phyloP scores from a whole-genome alignment of 495 filamentous ascomycete genomes.

The Talaromyces ruber region DNA sequence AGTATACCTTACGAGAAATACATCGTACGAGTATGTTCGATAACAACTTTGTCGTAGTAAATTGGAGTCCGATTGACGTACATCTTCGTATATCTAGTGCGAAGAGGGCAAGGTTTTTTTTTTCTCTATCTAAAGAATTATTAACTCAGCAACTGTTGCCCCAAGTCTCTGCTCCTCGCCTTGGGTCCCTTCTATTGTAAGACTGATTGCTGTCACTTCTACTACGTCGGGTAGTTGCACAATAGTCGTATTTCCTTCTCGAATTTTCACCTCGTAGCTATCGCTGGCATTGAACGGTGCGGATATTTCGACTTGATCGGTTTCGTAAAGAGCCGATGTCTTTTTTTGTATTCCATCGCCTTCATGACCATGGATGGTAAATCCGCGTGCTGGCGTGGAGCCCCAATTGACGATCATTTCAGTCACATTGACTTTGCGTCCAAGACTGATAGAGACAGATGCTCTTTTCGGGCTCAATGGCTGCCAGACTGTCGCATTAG shows the following conservation, averaged over 20 bases:
- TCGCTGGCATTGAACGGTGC: constrained; percentile 47
- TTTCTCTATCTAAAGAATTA: neutral
- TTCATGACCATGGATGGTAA: neutral
- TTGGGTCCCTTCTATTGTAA: neutral
- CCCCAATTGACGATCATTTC: constrained; percentile 1
- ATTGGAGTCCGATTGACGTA: neutral
- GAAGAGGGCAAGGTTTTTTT: too few species aligned
- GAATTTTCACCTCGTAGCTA: constrained; percentile 16
- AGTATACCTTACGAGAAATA: neutral
- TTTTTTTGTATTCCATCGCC: neutral
- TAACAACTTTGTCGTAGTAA: neutral
- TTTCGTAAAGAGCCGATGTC: neutral
- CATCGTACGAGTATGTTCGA: neutral
- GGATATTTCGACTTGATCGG: constrained; percentile 25
- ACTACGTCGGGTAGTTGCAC: neutral
- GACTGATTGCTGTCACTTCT: neutral
- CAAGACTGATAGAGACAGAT: neutral
- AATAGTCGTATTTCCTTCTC: neutral
- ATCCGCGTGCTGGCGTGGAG: neutral
- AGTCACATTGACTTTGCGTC: neutral
- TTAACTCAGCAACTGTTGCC: constrained; percentile 1
- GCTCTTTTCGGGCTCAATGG: neutral
- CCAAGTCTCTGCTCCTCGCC: neutral
- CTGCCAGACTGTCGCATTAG: constrained; percentile 3
- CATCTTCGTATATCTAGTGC: neutral